phyloP scores from a whole-genome alignment of 768 basidiomycete genomes.

The Tubosaeta brunneosetosa region DNA sequence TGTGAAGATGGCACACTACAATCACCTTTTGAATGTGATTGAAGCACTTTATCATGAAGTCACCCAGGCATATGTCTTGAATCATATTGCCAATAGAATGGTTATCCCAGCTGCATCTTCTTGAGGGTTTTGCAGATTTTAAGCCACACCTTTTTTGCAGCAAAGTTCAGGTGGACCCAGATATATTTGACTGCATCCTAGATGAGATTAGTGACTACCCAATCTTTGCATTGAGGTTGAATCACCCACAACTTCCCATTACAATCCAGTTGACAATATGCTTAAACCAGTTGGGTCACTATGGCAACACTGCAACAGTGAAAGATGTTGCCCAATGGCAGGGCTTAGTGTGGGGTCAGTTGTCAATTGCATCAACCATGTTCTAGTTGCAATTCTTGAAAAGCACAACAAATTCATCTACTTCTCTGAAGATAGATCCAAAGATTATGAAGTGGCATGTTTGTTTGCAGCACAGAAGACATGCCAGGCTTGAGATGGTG shows the following conservation, averaged over 20 bases:
- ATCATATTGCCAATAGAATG: not conserved
- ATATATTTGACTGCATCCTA: slow-evolving; percentile 23
- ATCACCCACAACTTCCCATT: not conserved
- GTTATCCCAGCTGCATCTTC: not conserved
- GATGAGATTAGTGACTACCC: slow-evolving; percentile 16
- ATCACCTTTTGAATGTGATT: not conserved
- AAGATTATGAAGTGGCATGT: too few relatives aligned
- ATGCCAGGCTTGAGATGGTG: too few relatives aligned
- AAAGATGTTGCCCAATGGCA: too few relatives aligned
- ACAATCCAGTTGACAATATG: too few relatives aligned
- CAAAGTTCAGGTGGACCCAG: slow-evolving; percentile 21
- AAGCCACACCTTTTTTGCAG: slow-evolving; percentile 19
- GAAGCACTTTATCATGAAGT: not conserved
- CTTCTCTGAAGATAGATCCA: too few relatives aligned
- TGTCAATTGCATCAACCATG: too few relatives aligned
- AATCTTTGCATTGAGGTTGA: slow-evolving; percentile 15
- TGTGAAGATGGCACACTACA: not conserved
- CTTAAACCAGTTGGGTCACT: too few relatives aligned
- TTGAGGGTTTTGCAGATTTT: not conserved
- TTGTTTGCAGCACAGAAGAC: too few relatives aligned
- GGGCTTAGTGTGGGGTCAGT: too few relatives aligned
- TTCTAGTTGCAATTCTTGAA: too few relatives aligned
- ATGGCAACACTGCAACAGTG: too few relatives aligned
- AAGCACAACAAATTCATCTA: too few relatives aligned
- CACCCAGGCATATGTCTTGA: not conserved